Base-by-base conservation (phyloP, 208 protist species). In the Strigomonas galati region DNA sequence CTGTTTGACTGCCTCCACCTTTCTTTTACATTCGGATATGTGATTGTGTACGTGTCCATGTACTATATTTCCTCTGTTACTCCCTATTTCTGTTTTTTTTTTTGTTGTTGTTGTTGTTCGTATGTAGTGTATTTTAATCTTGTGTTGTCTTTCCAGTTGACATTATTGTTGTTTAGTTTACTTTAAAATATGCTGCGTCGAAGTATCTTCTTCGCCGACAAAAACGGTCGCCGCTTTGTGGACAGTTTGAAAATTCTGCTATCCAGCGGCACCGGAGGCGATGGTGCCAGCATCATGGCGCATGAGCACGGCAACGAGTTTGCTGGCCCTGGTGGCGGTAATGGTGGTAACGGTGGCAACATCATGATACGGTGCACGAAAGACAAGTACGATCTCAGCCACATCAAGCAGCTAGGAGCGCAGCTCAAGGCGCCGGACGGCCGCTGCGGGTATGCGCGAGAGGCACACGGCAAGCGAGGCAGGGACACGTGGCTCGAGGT, bases 301-400 rank as follows among this genome's bases (percentile, higher is more conserved):
- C 91, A 97, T 67, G 82, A 89, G 56, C 84, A 93, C 65, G 79
- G 84, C 21, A 93, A 97, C 62, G 89, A 97, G 66, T 88, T 97
- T 61, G 91, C 89, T 10, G 91, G 91, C 17, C 91, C 91, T n/a
- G 91, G 89, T 31, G 91, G 91, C 43, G 91, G 91, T 28, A 97
- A 97, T 61, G 91, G 91, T 30, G 91, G 91, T 24, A 92, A 89
- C 60, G 91, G 91, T n/a, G 91, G 91, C 0, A 85, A 81, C 46
- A 78, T 97, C 17, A 83, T 93, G 71, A 61, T 94, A 44, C 82
- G 78, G 17, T 93, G 89, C 56, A 76, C 62, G 54, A 77, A 68
- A 40, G 15, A 40, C 14, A 21, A 63, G 43, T 64, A 64, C 2
- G 91, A 97, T 63, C 84, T 97, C 30, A 67, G 74, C 30, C 82